These are phyloP conservation scores for Coelastrella sp. DNA, from an alignment of 139 green algal species.

Conservation along the genomic window DNA sequence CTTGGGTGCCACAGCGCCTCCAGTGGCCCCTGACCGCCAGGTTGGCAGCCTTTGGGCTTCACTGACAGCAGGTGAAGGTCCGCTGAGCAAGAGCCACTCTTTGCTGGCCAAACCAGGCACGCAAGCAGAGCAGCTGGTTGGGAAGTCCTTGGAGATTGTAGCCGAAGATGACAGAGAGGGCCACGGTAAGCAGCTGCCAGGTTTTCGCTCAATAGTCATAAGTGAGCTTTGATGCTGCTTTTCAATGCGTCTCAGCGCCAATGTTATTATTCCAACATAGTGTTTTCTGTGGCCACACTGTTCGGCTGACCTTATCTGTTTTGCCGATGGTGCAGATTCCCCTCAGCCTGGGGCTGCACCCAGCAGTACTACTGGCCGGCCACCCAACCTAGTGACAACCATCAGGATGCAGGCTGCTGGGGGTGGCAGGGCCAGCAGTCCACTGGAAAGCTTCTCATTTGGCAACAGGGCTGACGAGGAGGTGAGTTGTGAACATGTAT, in stretches of 20 bases:
- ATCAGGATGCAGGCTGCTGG: not conserved
- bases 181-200: conserved; percentile 5
- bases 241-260: too few relatives aligned
- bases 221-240: too few relatives aligned
- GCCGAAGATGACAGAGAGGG: conserved; percentile 46
- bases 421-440: not conserved
- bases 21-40: not conserved
- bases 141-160: conserved; percentile 23
- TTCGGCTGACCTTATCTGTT: not conserved
- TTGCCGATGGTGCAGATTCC: conserved; percentile 23
- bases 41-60: not conserved
- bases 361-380: not conserved
- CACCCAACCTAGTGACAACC: not conserved
- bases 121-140: not conserved
- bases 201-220: too few relatives aligned
- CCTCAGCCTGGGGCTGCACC: conserved; percentile 20
- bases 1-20: not conserved
- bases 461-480: conserved; percentile 31
- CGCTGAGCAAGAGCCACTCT: conserved; percentile 30
- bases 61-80: conserved; percentile 13
- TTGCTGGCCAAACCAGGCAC: not conserved
- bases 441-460: conserved; percentile 32
- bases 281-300: not conserved
- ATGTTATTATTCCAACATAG: too few relatives aligned
- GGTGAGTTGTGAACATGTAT: not conserved